phyloP scores from a whole-genome alignment of 2,329 filamentous ascomycete genomes.

The Leptographium flavum region DNA sequence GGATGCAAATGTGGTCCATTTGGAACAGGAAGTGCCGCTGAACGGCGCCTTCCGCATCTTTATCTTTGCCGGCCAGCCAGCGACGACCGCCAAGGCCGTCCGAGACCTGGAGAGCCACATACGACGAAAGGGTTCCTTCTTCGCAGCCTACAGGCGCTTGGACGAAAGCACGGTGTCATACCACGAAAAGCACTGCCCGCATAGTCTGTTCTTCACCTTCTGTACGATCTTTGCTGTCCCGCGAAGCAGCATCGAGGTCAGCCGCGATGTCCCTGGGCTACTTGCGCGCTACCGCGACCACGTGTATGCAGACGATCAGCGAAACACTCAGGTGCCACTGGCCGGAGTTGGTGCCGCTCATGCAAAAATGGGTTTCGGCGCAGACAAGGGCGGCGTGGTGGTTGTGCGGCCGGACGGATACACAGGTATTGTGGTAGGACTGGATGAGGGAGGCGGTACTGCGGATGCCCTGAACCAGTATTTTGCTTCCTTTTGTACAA shows the following conservation, averaged over 20 bases:
- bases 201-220: conserved; percentile 69
- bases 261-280: conserved; percentile 51
- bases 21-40: conserved; percentile 78
- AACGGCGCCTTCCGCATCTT: conserved; percentile 84
- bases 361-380: conserved; percentile 69
- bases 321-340: conserved; percentile 47
- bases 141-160: conserved; percentile 45
- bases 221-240: conserved; percentile 59
- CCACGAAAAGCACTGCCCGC: conserved; percentile 74
- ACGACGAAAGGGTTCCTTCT: conserved; percentile 55
- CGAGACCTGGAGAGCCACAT: conserved; percentile 55
- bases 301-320: conserved; percentile 74
- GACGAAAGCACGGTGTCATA: conserved; percentile 52
- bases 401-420: conserved; percentile 82
- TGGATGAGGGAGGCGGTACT: conserved; percentile 65
- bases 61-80: conserved; percentile 62
- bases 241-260: conserved; percentile 58
- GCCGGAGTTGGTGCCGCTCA: conserved; percentile 58
- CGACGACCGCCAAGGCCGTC: conserved; percentile 46
- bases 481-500: conserved; percentile 59
- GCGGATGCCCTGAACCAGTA: conserved; percentile 70
- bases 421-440: conserved; percentile 58
- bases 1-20: conserved; percentile 78
- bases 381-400: conserved; percentile 62
- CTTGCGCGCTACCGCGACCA: conserved; percentile 67